Base-by-base conservation (phyloP, 1,284 basidiomycete species). In the Cryptococcus wingfieldii region DNA sequence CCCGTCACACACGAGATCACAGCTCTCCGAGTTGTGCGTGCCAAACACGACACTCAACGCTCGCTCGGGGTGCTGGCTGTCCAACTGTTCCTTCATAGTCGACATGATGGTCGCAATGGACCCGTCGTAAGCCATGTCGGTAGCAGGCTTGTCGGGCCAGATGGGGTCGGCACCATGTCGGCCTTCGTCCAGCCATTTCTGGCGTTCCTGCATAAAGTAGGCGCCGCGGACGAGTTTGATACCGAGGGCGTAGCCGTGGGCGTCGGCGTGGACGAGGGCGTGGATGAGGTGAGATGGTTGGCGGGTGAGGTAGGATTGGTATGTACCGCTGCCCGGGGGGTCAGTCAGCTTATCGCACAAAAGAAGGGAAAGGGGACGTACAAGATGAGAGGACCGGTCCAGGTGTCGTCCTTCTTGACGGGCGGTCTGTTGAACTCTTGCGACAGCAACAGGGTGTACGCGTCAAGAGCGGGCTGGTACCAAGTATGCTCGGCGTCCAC, bases 171-270 rank as follows among this genome's bases (percentile, higher is more conserved):
- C 63, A 23, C 72, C 74, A 16, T 58, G 54, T 38, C 71, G 63
- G 18, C 65, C 65, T 44, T 74, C 71, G 27, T 64, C 54, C 38
- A 58, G 54, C 76, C 76, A 78, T 56, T 69, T 70, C 50, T 67
- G 53, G 42, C 72, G 55, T 72, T 97, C 95, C 54, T 87, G 82
- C 2, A 85, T 82, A 66, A 94, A 89, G 75, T 97, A 98, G 2
- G 94, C 94, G 0, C 94, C 95, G 25, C 95, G 85, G 37, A 98
- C 94, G 54, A 98, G 86, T 78, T 98, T 98, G 60, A 94, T 85
- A 16, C 94, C 94, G 2, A 98, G 82, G 0, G 87, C 81, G 73
- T 92, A 97, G 45, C 83, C 81, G 64, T 86, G 80, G 47, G 73
- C 75, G 60, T 83, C 80, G 8, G 94, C 88, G 54, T 89, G 85